Base-by-base conservation (phyloP, 2,329 filamentous ascomycete genomes). In the Exophiala sp. region DNA sequence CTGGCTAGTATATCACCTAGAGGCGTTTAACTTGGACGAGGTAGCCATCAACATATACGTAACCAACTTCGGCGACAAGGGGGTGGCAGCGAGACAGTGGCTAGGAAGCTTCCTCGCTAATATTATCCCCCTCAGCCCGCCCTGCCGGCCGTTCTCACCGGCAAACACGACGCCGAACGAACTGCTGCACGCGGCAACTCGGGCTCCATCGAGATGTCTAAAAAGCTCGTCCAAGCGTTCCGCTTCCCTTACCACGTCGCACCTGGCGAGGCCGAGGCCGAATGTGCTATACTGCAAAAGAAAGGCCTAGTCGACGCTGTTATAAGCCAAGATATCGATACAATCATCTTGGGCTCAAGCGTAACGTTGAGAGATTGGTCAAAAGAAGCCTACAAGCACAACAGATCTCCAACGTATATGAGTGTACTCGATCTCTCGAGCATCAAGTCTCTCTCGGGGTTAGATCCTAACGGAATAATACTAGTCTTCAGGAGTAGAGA, bases 321-420 rank as follows among this genome's bases (percentile, higher is more conserved):
- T 1, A 74, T 98, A 60, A 96, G 88, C 66, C 90, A 98, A 66
- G 93, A 98, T 72, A 89, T 96, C 37, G 93, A 98, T 65, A 93
- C 91, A 1, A 79, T 97, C 62, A 97, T 97, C 91, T 97, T 97
- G 70, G 93, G 93, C 1, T 93, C 88, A 56, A 82, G 79, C 0
- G 70, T 81, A 30, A 91, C 86, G 0, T 70, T 96, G 35, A 79
- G 88, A 43, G 91, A 88, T 61, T 96, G 88, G 83, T 86, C 86
- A 0, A 78, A 86, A 2, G 88, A 94, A 63, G 76, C 75, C 10
- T 76, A 73, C 38, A 76, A 73, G n/a, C 71, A 75, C 0, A 79
- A 75, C 60, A 86, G 85, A 54, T 73, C 71, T 3, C 87, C 89
- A 0, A 96, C 91, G 0, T 91, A 97, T 63, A 84, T 97, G 46